phyloP scores from a whole-genome alignment of 1,139 yeast species.

The Kluyveromyces marxianus region DNA sequence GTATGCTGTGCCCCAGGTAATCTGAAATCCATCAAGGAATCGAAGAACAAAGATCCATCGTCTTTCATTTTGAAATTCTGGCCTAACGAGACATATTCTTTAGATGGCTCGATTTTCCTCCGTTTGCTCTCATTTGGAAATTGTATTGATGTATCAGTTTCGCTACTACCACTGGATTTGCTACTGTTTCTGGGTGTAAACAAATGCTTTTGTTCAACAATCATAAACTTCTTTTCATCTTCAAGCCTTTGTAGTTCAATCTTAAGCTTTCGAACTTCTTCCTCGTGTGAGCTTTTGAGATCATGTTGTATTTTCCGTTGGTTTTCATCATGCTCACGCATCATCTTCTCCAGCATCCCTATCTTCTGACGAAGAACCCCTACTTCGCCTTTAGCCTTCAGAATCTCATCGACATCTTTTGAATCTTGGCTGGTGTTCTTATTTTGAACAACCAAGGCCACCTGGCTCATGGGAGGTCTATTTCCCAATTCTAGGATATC shows the following conservation, averaged over 20 bases:
- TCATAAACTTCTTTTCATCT: slow-evolving; percentile 64
- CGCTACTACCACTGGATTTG: slow-evolving; percentile 4
- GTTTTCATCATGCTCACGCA: slow-evolving; percentile 16
- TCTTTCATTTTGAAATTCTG: slow-evolving; percentile 23
- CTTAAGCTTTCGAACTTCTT: slow-evolving; percentile 40
- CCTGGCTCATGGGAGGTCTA: slow-evolving; percentile 19
- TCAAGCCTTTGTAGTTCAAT: slow-evolving; percentile 48
- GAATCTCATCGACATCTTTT: slow-evolving; percentile 20
- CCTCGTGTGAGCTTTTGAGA: slow-evolving; percentile 37
- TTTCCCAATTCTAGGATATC: slow-evolving; percentile 22
- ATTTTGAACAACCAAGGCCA: not conserved
- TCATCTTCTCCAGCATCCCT: slow-evolving; percentile 38
- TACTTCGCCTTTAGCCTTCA: slow-evolving; percentile 66
- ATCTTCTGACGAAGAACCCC: slow-evolving; percentile 66
- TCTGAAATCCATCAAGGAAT: slow-evolving; percentile 31
- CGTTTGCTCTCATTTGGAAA: slow-evolving; percentile 20
- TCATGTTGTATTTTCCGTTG: slow-evolving; percentile 30
- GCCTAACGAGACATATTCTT: slow-evolving; percentile 13
- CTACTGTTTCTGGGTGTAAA: slow-evolving; percentile 8
- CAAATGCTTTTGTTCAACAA: slow-evolving; percentile 32
- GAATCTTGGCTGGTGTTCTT: not conserved
- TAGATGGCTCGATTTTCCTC: slow-evolving; percentile 20
- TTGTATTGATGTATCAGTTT: slow-evolving; percentile 5
- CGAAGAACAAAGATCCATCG: slow-evolving; percentile 37
- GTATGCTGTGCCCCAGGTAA: slow-evolving; percentile 45